phyloP scores from a whole-genome alignment of 805 yeast species.

The Kodamaea neixiangensis region DNA sequence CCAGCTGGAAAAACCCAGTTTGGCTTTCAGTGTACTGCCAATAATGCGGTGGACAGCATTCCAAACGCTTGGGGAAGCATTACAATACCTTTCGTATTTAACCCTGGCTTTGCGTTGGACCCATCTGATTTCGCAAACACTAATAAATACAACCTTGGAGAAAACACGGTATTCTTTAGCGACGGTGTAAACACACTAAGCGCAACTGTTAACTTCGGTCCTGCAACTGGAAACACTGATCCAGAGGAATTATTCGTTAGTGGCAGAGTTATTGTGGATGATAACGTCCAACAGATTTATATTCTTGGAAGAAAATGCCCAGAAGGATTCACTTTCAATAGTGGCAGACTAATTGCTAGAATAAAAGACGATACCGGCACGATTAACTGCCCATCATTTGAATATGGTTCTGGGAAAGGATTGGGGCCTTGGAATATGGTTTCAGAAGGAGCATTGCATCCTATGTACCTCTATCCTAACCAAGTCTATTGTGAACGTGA shows the following conservation, averaged over 20 bases:
- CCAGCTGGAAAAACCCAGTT: constrained; percentile 5
- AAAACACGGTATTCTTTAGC: constrained; percentile 16
- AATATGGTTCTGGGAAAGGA: too few species aligned
- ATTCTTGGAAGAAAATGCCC: not conserved
- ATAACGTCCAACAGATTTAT: not conserved
- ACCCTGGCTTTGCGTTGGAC: constrained; percentile 17
- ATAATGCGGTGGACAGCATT: constrained; percentile 12
- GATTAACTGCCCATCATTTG: too few species aligned
- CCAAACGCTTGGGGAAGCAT: constrained; percentile 21
- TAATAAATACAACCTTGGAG: constrained; percentile 10
- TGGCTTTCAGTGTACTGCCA: constrained; percentile 21
- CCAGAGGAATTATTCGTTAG: not conserved
- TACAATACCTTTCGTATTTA: constrained; percentile 16
- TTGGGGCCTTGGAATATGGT: too few species aligned
- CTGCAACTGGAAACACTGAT: not conserved
- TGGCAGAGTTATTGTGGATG: not conserved
- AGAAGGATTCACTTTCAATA: not conserved
- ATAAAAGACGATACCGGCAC: too few species aligned
- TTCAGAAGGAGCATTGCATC: too few species aligned
- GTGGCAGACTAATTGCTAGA: not conserved
- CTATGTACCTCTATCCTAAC: too few species aligned
- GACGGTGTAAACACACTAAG: constrained; percentile 18
- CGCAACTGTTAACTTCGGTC: constrained; percentile 11
- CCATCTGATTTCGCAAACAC: constrained; percentile 13
- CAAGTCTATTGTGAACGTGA: too few species aligned